Conservation (phyloP, 768 basidiomycete genomes). For the Tricholoma hemisulphureum region DNA sequence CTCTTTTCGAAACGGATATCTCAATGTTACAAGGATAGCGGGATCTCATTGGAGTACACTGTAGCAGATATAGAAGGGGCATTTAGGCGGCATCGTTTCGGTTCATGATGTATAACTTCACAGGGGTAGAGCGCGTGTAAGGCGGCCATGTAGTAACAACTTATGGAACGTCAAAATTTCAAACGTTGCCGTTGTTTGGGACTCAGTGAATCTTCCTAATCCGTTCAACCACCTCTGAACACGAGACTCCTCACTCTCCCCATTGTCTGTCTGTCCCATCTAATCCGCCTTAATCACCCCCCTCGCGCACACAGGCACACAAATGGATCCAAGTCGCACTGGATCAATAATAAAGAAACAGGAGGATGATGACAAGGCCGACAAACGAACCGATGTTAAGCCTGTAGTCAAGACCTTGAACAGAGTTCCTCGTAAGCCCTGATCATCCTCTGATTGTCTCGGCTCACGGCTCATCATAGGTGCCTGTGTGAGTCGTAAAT, state of each 20-base stretch:
- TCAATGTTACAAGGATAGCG: slow-evolving; percentile 77
- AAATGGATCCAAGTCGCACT: slow-evolving; percentile 37
- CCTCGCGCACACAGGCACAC: slow-evolving; percentile 12
- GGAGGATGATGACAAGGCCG: slow-evolving; percentile 54
- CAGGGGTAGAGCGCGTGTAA: no score
- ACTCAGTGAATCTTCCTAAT: background rate
- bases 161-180: no score
- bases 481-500: slow-evolving; percentile 63
- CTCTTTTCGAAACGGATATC: slow-evolving; percentile 65
- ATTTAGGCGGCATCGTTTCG: slow-evolving; percentile 65
- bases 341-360: slow-evolving; percentile 52
- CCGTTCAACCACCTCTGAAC: slow-evolving; percentile 15
- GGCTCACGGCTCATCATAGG: slow-evolving; percentile 43
- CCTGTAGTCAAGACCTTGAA: slow-evolving; percentile 78
- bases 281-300: slow-evolving; percentile 13
- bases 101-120: slow-evolving; percentile 11
- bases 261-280: slow-evolving; percentile 17
- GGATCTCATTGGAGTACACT: slow-evolving; percentile 72
- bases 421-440: slow-evolving; percentile 77
- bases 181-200: slow-evolving; percentile 15
- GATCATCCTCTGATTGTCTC: slow-evolving; percentile 15
- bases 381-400: slow-evolving; percentile 65
- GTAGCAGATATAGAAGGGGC: slow-evolving; percentile 71
- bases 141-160: no score
- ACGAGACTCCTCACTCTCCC: slow-evolving; percentile 17